phyloP scores from a whole-genome alignment of 1,139 yeast species.

The Diutina scorzettiae region DNA sequence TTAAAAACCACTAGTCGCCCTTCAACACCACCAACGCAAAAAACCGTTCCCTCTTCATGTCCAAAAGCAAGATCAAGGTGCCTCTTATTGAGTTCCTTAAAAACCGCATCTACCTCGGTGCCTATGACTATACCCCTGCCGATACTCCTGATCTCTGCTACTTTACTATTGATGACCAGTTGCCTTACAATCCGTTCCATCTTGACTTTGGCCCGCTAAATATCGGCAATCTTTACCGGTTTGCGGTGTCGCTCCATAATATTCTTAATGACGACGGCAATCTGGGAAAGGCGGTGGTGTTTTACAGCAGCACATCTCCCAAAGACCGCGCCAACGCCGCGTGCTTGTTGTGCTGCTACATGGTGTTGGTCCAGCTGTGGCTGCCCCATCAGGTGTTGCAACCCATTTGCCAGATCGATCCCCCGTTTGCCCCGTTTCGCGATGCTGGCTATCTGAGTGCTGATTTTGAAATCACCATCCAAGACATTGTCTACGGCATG shows the following conservation, averaged over 20 bases:
- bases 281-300: conserved; percentile 80
- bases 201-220: conserved; percentile 94
- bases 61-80: conserved; percentile 4
- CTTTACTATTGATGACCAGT: conserved; percentile 84
- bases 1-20: too few relatives aligned
- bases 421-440: conserved; percentile 88
- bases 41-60: too few relatives aligned
- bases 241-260: conserved; percentile 89
- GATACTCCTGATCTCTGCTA: conserved; percentile 70
- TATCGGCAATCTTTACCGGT: conserved; percentile 83
- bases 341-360: conserved; percentile 83
- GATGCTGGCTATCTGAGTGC: conserved; percentile 97
- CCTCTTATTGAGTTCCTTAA: conserved; percentile 5
- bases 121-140: conserved; percentile 68
- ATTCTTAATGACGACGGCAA: conserved; percentile 76
- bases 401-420: conserved; percentile 84
- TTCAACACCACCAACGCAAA: too few relatives aligned
- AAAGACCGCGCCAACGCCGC: conserved; percentile 89
- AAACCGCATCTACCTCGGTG: conserved; percentile 78
- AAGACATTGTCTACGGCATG: conserved; percentile 88
- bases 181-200: conserved; percentile 88
- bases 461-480: conserved; percentile 85
- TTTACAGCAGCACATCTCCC: conserved; percentile 74
- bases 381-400: conserved; percentile 96
- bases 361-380: conserved; percentile 94